Base-by-base conservation (phyloP, 2,329 filamentous ascomycete genomes). In the Didymellaceae sp. region DNA sequence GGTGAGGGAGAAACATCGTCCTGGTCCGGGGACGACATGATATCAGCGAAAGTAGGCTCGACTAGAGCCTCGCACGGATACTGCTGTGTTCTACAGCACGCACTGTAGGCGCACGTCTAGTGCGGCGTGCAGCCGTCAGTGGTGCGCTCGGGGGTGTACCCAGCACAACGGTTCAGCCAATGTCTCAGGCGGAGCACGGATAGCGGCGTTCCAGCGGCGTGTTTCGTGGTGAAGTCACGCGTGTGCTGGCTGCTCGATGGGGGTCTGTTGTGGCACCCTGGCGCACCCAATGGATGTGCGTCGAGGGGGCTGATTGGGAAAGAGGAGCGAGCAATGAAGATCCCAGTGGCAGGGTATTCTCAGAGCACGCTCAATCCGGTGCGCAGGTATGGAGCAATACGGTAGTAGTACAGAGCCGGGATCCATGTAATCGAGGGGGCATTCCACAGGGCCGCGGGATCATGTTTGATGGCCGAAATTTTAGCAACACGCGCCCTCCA, bases 11-110 rank as follows among this genome's bases (percentile, higher is more conserved):
- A 77, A 45, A 70, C 77, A 68, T 78, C 75, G 66, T 77, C 68
- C 62, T 67, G 74, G 71, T 75, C 76, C 66, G 77, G 74, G 73
- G 76, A 70, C 60, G 72, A 71, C 77, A 78, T 80, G 72, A 75
- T 78, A 77, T 74, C 60, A 61, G 67, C 28, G 35, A 53, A 63
- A 63, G 63, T 62, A 45, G 52, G 57, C 48, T 54, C 54, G 55
- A 33, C 20, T 35, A 32, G 38, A 43, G 55, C 55, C 54, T 63
- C 58, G 69, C 68, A 70, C 72, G 61, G 61, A 65, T 62, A 54
- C 59, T 68, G 62, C 61, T 66, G 68, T 69, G 66, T 43, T 52
- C 48, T 46, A 52, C 48, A 42, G 48, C 32, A 24, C 65, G 60
- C 62, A 58, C 61, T 66, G 62, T 62, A 62, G 65, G 67, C 66